Percentiles rank a stretch among this genome's conserved stretches.
Conservation (phyloP, 345 rosid genomes). For the Cardamine chenopodiifolia region DNA sequence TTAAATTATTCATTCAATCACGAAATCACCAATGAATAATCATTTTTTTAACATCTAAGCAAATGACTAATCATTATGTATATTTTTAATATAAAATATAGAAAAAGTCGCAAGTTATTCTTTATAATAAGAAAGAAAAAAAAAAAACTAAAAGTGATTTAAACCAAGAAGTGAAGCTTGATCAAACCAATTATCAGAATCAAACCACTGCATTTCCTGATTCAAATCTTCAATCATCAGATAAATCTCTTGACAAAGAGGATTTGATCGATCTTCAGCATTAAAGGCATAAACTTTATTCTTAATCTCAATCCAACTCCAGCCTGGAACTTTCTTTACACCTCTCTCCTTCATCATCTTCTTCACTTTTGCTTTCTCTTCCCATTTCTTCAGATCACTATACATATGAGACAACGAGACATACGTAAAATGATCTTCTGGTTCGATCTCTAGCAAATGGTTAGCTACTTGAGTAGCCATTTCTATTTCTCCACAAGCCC, state of each 20-base stretch:
- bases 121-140: no score
- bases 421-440: slow-evolving; percentile 77
- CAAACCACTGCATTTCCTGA: slow-evolving; percentile 58
- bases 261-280: slow-evolving; percentile 66
- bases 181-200: slow-evolving; percentile 27
- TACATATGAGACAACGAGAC: slow-evolving; percentile 68
- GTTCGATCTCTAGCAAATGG: slow-evolving; percentile 61
- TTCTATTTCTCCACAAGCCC: slow-evolving; percentile 66
- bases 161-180: slow-evolving; percentile 25
- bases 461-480: slow-evolving; percentile 65
- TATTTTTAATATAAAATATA: no score
- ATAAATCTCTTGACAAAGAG: slow-evolving; percentile 53
- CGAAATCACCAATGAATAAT: no score
- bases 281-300: slow-evolving; percentile 62
- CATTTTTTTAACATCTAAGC: no score
- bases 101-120: no score
- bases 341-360: slow-evolving; percentile 76
- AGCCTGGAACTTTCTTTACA: slow-evolving; percentile 79
- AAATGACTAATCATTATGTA: no score
- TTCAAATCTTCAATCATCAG: slow-evolving; percentile 47
- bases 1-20: no score
- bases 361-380: slow-evolving; percentile 57
- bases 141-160: no score
- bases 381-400: slow-evolving; percentile 63
- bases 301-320: slow-evolving; percentile 79